Conservation (phyloP, 805 yeast genomes). For the Geotrichum ghanense region DNA sequence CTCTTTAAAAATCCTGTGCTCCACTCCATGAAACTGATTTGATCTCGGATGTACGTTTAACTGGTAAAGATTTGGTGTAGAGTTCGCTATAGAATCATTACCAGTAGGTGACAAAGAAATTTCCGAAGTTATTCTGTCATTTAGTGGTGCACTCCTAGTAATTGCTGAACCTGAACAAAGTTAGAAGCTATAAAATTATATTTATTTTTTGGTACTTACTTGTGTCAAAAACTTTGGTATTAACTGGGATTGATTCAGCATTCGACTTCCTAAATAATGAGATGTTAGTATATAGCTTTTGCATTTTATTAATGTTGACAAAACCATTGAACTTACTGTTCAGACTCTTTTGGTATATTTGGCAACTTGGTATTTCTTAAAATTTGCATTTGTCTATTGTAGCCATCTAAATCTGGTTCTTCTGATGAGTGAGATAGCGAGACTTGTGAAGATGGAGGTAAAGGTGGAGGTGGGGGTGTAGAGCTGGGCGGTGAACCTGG, state of each 20-base stretch:
- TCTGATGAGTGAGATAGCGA: too few species aligned
- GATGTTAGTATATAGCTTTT: neutral
- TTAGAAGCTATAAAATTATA: too few species aligned
- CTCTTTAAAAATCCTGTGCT: slow-evolving; percentile 24
- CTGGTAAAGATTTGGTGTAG: neutral
- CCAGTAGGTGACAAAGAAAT: neutral
- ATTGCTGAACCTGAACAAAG: too few species aligned
- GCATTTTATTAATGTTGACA: too few species aligned
- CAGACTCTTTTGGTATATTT: neutral
- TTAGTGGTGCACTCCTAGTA: too few species aligned
- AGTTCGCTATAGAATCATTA: neutral
- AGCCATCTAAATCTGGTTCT: neutral
- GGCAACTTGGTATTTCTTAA: neutral
- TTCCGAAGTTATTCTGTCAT: neutral
- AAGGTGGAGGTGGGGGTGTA: neutral
- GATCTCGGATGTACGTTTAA: neutral
- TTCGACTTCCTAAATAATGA: too few species aligned
- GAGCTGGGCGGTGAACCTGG: neutral
- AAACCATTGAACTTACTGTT: too few species aligned
- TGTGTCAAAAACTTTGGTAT: too few species aligned
- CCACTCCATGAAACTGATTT: neutral
- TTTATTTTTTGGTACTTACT: too few species aligned
- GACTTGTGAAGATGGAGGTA: neutral
- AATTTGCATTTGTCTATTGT: neutral
- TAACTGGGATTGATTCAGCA: too few species aligned